phyloP scores from a whole-genome alignment of 192 early-diverging fungal species.

The Kickxella alabastrina region DNA sequence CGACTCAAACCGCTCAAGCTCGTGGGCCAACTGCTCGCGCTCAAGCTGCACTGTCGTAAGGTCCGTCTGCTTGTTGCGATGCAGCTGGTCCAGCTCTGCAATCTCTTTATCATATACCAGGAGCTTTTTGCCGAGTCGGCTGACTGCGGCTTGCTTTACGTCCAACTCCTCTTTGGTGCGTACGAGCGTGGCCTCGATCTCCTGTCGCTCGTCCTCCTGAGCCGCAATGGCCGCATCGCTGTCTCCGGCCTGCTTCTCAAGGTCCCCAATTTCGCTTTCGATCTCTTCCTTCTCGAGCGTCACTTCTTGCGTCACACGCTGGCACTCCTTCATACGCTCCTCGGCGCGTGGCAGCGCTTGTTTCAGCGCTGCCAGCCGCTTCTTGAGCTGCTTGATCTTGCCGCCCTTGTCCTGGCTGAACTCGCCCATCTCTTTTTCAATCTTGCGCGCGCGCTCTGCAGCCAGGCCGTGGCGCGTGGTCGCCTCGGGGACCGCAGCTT shows the following conservation, averaged over 20 bases:
- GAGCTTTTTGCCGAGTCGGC: conserved; percentile 63
- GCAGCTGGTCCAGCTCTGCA: conserved; percentile 61
- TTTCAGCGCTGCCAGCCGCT: conserved; percentile 65
- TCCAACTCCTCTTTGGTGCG: conserved; percentile 50
- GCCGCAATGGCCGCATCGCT: conserved; percentile 42
- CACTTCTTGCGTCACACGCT: conserved; percentile 35
- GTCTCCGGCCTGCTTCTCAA: conserved; percentile 22
- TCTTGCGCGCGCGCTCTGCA: conserved; percentile 53
- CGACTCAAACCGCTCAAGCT: conserved; percentile 67
- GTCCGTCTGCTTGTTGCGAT: conserved; percentile 62
- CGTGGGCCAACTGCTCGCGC: conserved; percentile 74
- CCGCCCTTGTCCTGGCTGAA: conserved; percentile 82
- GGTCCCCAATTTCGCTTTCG: conserved; percentile 37
- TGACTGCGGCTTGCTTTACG: conserved; percentile 55
- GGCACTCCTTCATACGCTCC: conserved; percentile 38
- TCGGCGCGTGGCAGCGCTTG: conserved; percentile 57
- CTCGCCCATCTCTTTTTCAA: conserved; percentile 87
- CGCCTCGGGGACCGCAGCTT: conserved; percentile 55
- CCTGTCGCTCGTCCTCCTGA: conserved; percentile 45
- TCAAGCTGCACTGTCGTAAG: conserved; percentile 71
- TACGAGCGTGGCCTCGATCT: conserved; percentile 48
- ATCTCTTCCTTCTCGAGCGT: conserved; percentile 47
- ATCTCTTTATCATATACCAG: conserved; percentile 76
- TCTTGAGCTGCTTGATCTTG: conserved; percentile 81
- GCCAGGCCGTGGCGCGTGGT: conserved; percentile 51